These are phyloP conservation scores for Tubosaeta sp. DNA, from an alignment of 768 basidiomycete species.

Conservation along the genomic window DNA sequence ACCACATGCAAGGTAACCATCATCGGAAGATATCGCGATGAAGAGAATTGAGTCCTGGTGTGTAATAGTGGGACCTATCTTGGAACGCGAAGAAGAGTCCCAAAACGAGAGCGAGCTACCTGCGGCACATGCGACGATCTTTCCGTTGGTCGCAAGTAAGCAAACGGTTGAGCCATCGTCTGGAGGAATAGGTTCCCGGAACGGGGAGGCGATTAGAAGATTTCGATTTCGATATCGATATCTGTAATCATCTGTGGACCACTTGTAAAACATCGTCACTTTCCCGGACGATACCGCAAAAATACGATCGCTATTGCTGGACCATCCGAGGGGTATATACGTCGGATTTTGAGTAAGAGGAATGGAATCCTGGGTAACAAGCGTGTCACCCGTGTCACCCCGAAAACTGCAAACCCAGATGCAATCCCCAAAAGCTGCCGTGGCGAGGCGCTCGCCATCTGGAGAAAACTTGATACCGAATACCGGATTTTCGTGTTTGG, in stretches of 20 bases:
- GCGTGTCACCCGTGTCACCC: too few relatives aligned
- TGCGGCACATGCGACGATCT: neutral
- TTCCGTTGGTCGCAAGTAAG: neutral
- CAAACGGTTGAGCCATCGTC: neutral
- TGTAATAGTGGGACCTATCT: neutral
- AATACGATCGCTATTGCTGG: neutral
- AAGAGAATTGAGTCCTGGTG: neutral
- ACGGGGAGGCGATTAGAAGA: too few relatives aligned
- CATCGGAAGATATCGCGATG: neutral
- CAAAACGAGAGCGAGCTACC: neutral
- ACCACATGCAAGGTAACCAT: neutral
- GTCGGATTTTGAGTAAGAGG: neutral
- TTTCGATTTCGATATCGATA: too few relatives aligned
- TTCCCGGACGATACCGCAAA: neutral
- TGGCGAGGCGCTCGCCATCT: neutral
- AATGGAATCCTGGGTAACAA: too few relatives aligned
- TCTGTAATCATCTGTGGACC: neutral
- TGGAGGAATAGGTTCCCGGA: neutral
- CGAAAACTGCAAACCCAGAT: neutral
- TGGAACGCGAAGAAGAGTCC: neutral
- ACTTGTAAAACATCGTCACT: neutral
- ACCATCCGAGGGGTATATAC: neutral
- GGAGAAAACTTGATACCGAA: neutral
- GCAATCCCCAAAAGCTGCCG: neutral
- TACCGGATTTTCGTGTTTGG: neutral